These are phyloP conservation scores for Naganishia liquefaciens DNA, from an alignment of 1,284 basidiomycete genomes.

Conservation along the genomic window DNA sequence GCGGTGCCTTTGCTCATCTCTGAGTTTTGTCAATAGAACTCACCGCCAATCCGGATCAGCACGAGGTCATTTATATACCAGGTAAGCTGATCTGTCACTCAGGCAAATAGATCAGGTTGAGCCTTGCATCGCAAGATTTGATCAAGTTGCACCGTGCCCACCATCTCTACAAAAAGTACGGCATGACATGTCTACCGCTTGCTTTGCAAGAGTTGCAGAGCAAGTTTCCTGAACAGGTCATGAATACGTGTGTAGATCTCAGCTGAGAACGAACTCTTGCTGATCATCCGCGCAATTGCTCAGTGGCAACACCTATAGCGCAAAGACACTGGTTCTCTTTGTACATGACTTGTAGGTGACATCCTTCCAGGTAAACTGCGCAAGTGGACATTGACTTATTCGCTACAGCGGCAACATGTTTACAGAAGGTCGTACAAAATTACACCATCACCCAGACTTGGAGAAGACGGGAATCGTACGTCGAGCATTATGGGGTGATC, in stretches of 20 bases:
- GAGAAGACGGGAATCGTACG: constrained; percentile 24
- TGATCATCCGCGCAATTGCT: background rate
- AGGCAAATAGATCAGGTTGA: background rate
- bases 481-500: background rate
- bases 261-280: background rate
- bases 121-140: constrained; percentile 60
- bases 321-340: constrained; percentile 70
- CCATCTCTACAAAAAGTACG: constrained; percentile 69
- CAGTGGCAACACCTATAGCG: constrained; percentile 53
- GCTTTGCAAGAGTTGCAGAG: constrained; percentile 65
- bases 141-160: constrained; percentile 81
- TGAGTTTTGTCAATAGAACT: constrained; percentile 12
- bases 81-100: constrained; percentile 27
- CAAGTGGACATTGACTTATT: background rate
- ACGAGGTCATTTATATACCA: constrained; percentile 41
- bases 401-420: constrained; percentile 24
- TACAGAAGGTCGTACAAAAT: constrained; percentile 12
- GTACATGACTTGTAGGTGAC: constrained; percentile 82
- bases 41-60: constrained; percentile 27
- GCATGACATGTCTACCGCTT: constrained; percentile 78
- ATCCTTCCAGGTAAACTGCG: background rate
- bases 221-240: constrained; percentile 73
- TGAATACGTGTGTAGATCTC: constrained; percentile 62
- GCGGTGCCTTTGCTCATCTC: background rate
- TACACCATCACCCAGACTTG: constrained; percentile 25